Evolutionary conservation across 495 filamentous ascomycete genomes (phyloP).

Genomic region (Patellaria atrata): DNA sequence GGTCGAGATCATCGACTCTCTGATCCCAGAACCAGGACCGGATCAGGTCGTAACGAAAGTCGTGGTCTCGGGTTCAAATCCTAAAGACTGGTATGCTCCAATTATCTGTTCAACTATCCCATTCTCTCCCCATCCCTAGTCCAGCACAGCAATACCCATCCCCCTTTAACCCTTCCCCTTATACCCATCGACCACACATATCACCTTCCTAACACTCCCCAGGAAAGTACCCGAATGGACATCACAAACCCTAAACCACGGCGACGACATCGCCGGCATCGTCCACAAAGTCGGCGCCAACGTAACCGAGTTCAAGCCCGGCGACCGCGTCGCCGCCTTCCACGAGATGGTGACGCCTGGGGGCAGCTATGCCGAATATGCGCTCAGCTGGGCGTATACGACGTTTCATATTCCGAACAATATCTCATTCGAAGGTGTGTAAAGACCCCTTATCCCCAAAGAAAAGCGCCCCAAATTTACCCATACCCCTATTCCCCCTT

Average conservation of each 20-base stretch:
- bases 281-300: constrained; percentile 46
- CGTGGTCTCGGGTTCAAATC: constrained; percentile 54
- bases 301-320: constrained; percentile 46
- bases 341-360: constrained; percentile 42
- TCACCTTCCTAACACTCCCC: background rate
- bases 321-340: constrained; percentile 59
- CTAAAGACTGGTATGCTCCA: constrained; percentile 60
- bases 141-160: background rate
- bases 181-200: background rate
- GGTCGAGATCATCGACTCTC: constrained; percentile 48
- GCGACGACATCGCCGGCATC: constrained; percentile 61
- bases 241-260: constrained; percentile 33
- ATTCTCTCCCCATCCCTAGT: background rate
- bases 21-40: constrained; percentile 44
- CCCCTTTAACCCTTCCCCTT: constrained; percentile 1
- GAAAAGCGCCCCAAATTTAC: too few relatives aligned
- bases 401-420: constrained; percentile 55
- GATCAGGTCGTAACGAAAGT: constrained; percentile 60
- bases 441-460: constrained; percentile 2
- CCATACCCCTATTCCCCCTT: too few relatives aligned
- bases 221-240: constrained; percentile 27
- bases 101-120: background rate
- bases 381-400: constrained; percentile 45
- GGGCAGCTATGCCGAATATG: constrained; percentile 60
- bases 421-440: constrained; percentile 49